Evolutionary conservation across 805 yeast genomes (phyloP), one percentile per base, ranked within the genome.

Genomic region (Candida stauntonica): DNA sequence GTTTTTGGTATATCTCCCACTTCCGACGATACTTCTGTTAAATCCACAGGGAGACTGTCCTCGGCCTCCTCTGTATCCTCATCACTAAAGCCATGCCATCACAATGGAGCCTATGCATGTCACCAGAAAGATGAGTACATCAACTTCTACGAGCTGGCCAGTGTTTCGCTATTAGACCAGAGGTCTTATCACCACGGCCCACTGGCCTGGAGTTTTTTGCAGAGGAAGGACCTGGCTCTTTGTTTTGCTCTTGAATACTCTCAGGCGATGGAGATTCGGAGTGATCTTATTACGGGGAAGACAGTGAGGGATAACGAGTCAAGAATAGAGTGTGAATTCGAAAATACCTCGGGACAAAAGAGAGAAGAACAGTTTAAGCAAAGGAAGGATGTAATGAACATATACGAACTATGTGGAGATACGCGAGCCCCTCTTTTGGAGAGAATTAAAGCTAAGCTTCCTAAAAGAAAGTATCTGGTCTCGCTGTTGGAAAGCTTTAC

Each of bases 161-260:
- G 17, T 13, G 17, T 24, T 20, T 23, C 18, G 12, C 13, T 33
- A 11, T 18, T 37, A 2, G 32, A 35, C 13, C 24, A 35, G 12
- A 39, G 24, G 15, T 20, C 28, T 5, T n/a, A 20, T 5, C 17
- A 26, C 11, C 23, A 29, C 24, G 44, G 44, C 4, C 44, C 44
- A 3, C 20, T 41, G 28, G 26, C 41, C 4, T 41, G 39, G 44
- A 19, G 31, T 3, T 36, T 33, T 16, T 3, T 41, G 5, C 27
- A 28, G 15, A 30, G 31, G 19, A 41, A 41, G 27, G 44, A 41
- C 26, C 15, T 36, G 7, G 44, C 40, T 3, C 27, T 41, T n/a
- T 21, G 31, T n/a, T 41, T 36, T 17, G 34, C 26, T 9, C 29
- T 36, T 17, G 44, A 41, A 33, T 41, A 31, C 16, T 16, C 37